A percentile compares a stretch with the other conserved stretches of the same genome.
Evolutionary conservation across 345 rosid species (phyloP).

Genomic region (Moricandia moricandioides): DNA sequence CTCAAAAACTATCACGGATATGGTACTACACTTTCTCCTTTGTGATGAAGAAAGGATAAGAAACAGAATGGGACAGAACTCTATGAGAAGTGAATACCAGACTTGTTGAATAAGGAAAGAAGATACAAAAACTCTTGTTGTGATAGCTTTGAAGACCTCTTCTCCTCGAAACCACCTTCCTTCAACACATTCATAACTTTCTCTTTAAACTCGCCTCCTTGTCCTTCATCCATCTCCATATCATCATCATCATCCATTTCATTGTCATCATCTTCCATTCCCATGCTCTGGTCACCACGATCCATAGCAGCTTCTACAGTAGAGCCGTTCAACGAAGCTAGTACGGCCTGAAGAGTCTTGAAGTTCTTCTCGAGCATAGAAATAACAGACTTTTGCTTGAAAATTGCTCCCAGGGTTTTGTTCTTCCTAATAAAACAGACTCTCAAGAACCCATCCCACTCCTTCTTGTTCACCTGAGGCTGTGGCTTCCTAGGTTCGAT

Average conservation of each 20-base stretch:
- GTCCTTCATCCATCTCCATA: slow-evolving; percentile 52
- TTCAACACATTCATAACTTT: slow-evolving; percentile 62
- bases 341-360: slow-evolving; percentile 70
- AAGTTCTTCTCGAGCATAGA: slow-evolving; percentile 73
- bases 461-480: slow-evolving; percentile 64
- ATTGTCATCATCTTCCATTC: slow-evolving; percentile 39
- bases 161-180: slow-evolving; percentile 68
- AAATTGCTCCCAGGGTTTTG: slow-evolving; percentile 79
- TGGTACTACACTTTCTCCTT: neutral
- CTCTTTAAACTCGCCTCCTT: slow-evolving; percentile 59
- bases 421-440: slow-evolving; percentile 89
- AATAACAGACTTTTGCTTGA: slow-evolving; percentile 67
- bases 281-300: slow-evolving; percentile 52
- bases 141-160: slow-evolving; percentile 70
- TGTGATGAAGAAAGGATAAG: neutral
- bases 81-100: slow-evolving; percentile 71
- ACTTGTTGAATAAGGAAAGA: slow-evolving; percentile 82
- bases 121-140: slow-evolving; percentile 81
- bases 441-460: slow-evolving; percentile 86
- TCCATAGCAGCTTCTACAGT: slow-evolving; percentile 29
- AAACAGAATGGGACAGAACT: neutral
- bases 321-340: slow-evolving; percentile 29
- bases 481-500: slow-evolving; percentile 79
- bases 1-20: neutral
- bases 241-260: slow-evolving; percentile 42